These are phyloP conservation scores for Oryza longistaminata DNA, from an alignment of 176 grass and related monocot genomes.

Conservation along the genomic window DNA sequence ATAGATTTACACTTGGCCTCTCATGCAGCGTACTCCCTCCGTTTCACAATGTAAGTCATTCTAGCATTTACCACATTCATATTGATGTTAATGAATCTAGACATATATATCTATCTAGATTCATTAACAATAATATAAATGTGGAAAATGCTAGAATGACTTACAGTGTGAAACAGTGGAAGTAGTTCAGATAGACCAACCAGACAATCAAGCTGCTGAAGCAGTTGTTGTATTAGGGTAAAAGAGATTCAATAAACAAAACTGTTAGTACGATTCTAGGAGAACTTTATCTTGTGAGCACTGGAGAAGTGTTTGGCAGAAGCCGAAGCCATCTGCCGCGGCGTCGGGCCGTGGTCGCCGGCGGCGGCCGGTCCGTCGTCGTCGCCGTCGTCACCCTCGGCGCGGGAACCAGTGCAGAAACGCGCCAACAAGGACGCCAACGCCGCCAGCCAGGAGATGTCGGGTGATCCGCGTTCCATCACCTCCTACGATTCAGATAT, in stretches of 20 bases:
- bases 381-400: neutral
- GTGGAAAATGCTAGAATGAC: too few species aligned
- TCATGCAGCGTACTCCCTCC: too few species aligned
- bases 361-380: neutral
- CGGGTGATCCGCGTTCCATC: slow-evolving; percentile 11
- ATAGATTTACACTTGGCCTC: neutral
- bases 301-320: slow-evolving; percentile 14
- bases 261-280: neutral
- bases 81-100: too few species aligned
- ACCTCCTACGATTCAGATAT: neutral
- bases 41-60: too few species aligned
- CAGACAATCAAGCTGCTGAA: neutral
- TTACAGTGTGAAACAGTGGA: too few species aligned
- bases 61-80: too few species aligned
- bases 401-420: slow-evolving; percentile 18
- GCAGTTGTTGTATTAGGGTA: neutral
- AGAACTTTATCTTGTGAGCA: slow-evolving; percentile 22
- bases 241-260: neutral
- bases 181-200: neutral
- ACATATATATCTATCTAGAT: too few species aligned
- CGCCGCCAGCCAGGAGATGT: slow-evolving; percentile 13
- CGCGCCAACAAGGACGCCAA: slow-evolving; percentile 36
- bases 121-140: too few species aligned
- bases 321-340: slow-evolving; percentile 1
- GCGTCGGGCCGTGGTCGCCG: neutral